Conservation (phyloP, 23 red algal species). For the Pyropia yezoensis region DNA sequence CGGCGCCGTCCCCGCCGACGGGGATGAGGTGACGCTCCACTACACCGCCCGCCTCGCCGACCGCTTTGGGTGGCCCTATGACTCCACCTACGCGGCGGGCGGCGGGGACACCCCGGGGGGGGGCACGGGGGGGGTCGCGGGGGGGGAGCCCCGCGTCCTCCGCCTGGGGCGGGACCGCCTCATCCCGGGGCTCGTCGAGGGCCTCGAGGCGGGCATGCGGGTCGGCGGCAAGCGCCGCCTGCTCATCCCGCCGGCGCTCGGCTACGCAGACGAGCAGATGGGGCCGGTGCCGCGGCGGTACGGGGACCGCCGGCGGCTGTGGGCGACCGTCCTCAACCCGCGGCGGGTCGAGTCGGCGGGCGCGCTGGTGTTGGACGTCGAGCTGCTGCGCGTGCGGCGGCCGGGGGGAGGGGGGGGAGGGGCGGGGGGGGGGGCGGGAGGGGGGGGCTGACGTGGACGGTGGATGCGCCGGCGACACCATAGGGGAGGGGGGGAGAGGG, state of each 20-base stretch:
- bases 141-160: no score
- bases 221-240: conserved; percentile 58
- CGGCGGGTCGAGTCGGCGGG: conserved; percentile 40
- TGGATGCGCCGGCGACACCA: no score
- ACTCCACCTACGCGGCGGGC: conserved; percentile 25
- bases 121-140: conserved; percentile 1
- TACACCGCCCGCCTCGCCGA: conserved; percentile 64
- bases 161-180: background rate
- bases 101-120: conserved; percentile 10
- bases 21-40: conserved; percentile 17
- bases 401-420: background rate
- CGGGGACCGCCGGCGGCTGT: conserved; percentile 51
- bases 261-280: conserved; percentile 25
- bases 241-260: conserved; percentile 37
- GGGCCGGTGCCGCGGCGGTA: conserved; percentile 33
- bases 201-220: conserved; percentile 41
- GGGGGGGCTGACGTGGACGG: no score
- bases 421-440: no score
- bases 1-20: conserved; percentile 7
- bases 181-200: conserved; percentile 16
- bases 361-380: conserved; percentile 54
- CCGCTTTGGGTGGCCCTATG: conserved; percentile 73
- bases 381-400: conserved; percentile 26
- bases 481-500: no score
- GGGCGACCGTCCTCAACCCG: conserved; percentile 43